A percentile compares a stretch with the other conserved stretches of the same genome.
phyloP scores from a whole-genome alignment of 164 flowering plant species.

The Taxillus chinensis region DNA sequence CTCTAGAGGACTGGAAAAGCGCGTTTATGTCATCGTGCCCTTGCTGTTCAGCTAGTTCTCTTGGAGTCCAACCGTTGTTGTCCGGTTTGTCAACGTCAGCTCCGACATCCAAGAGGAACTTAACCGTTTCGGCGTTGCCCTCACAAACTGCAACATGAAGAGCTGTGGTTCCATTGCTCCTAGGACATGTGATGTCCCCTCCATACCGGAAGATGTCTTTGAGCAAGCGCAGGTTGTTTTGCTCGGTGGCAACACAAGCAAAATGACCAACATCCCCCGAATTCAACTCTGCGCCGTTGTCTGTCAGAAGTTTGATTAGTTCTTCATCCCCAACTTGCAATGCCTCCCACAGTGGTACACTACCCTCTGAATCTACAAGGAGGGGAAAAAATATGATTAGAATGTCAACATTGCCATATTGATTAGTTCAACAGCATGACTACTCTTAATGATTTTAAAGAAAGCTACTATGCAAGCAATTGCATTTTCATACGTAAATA shows the following conservation, averaged over 20 bases:
- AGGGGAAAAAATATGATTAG: too few relatives aligned
- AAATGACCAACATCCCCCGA: conserved; percentile 53
- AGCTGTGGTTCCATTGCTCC: conserved; percentile 54
- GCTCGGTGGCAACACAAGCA: conserved; percentile 71
- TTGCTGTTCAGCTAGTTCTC: conserved; percentile 75
- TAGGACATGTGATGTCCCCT: conserved; percentile 45
- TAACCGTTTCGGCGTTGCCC: conserved; percentile 51
- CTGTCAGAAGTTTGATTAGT: conserved; percentile 33
- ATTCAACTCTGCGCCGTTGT: conserved; percentile 42
- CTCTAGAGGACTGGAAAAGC: conserved; percentile 34
- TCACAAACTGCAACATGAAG: conserved; percentile 78
- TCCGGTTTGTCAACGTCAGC: conserved; percentile 55
- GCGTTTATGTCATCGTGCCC: conserved; percentile 60
- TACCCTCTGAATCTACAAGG: conserved; percentile 63
- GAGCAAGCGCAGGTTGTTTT: conserved; percentile 46
- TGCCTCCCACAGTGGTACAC: conserved; percentile 78
- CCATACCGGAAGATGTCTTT: conserved; percentile 35
- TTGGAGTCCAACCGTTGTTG: conserved; percentile 66
- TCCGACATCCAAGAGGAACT: conserved; percentile 47
- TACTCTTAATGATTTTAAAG: too few relatives aligned
- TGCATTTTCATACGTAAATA: background rate
- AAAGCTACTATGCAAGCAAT: too few relatives aligned
- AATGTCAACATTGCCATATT: too few relatives aligned
- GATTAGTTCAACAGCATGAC: too few relatives aligned
- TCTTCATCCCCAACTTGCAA: conserved; percentile 39